Evolutionary conservation across 176 grass and related monocot genomes (phyloP).

Genomic region (Tuctoria greenei): DNA sequence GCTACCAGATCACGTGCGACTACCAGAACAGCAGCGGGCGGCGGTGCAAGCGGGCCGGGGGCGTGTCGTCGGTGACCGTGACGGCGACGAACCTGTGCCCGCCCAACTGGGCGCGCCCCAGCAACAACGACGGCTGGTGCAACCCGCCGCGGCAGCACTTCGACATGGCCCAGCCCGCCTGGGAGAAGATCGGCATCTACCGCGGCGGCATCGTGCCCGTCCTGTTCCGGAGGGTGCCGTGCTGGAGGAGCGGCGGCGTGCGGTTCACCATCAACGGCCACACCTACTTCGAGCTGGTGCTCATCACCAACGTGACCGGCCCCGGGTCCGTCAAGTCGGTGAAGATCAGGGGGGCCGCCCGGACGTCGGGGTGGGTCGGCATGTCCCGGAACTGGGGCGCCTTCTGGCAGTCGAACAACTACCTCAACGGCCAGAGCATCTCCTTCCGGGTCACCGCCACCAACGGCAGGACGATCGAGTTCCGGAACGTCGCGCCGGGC

Average conservation of each 20-base stretch:
- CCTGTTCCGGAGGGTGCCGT: constrained; percentile 41
- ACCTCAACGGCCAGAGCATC: constrained; percentile 55
- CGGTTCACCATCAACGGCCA: constrained; percentile 72
- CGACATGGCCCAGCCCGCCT: constrained; percentile 84
- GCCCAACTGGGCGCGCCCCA: constrained; percentile 52
- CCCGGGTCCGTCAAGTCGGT: constrained; percentile 46
- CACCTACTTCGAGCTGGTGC: constrained; percentile 71
- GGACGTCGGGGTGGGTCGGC: constrained; percentile 38
- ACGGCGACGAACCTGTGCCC: constrained; percentile 94
- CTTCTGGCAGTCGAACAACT: constrained; percentile 52
- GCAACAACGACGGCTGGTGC: constrained; percentile 76
- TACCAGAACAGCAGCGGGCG: background rate
- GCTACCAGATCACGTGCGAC: constrained; percentile 72
- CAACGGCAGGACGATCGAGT: constrained; percentile 29
- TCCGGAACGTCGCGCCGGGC: constrained; percentile 24
- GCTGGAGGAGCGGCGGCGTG: constrained; percentile 59
- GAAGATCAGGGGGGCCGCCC: constrained; percentile 49
- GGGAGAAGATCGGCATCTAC: constrained; percentile 59
- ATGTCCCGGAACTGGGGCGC: constrained; percentile 83
- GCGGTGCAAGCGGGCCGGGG: constrained; percentile 54
- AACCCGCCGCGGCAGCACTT: constrained; percentile 83
- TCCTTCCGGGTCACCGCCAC: constrained; percentile 63
- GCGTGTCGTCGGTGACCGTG: constrained; percentile 50
- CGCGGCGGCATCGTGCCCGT: constrained; percentile 62
- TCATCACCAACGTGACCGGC: constrained; percentile 62